These are phyloP conservation scores for Lactifluus hygrophoroides DNA, from an alignment of 768 basidiomycete genomes.

Conservation along the genomic window DNA sequence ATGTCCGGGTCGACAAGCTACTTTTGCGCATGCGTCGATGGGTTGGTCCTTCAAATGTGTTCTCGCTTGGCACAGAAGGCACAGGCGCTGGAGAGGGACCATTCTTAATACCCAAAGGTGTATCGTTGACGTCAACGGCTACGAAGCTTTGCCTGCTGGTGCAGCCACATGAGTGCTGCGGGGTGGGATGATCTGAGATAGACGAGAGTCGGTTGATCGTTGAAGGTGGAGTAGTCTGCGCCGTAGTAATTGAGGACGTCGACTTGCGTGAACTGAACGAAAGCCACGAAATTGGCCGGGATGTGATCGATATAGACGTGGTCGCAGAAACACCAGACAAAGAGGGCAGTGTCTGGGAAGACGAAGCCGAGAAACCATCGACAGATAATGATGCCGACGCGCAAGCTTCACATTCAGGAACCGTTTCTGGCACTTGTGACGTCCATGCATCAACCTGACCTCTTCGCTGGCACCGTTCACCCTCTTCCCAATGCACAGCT, in stretches of 20 bases:
- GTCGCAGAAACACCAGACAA: neutral
- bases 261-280: constrained; percentile 19
- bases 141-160: constrained; percentile 14
- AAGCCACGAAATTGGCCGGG: constrained; percentile 17
- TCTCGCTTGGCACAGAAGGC: neutral
- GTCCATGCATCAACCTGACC: neutral
- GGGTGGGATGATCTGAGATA: neutral
- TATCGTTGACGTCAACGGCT: constrained; percentile 16
- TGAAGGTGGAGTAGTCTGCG: neutral
- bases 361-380: neutral
- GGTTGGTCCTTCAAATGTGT: constrained; percentile 2
- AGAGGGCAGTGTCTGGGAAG: neutral
- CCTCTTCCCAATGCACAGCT: constrained; percentile 10
- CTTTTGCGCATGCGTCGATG: neutral
- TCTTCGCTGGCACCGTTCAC: constrained; percentile 8
- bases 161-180: constrained; percentile 15
- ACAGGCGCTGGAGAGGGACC: neutral
- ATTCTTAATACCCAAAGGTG: constrained; percentile 8
- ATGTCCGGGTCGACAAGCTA: neutral
- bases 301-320: constrained; percentile 2
- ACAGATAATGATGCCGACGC: constrained; percentile 4
- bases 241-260: neutral
- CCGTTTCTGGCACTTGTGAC: constrained; percentile 1
- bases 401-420: constrained; percentile 14
- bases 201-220: neutral